Base-by-base conservation (phyloP, 2,329 filamentous ascomycete species). In the Dendryphion nanum region DNA sequence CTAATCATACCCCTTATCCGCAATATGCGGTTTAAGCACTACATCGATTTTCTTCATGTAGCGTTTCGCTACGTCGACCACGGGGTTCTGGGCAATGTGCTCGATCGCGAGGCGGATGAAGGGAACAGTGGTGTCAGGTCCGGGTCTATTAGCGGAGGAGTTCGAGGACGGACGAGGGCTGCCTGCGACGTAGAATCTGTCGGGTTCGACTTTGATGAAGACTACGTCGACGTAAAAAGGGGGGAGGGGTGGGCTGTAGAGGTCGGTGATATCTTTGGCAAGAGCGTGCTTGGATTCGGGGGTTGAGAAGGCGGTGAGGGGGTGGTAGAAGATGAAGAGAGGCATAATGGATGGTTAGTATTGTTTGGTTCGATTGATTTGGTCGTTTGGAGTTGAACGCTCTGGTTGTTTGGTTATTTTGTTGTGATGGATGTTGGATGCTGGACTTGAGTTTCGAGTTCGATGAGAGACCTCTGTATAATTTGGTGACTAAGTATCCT, bases 211-310 rank as follows among this genome's bases (percentile, higher is more conserved):
- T 3, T 53, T 43, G 36, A 66, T 51, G 57, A 71, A 73, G 35
- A 69, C 53, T 5, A 69, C 61, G 16, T 67, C 59, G 2, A 72
- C 69, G 44, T 72, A 73, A 50, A 73, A 72, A 13, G 63, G 57
- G 0, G 70, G 70, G 2, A 73, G 61, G 4, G 54, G 44, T 21
- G 53, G 43, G 5, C 43, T 48, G 51, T 72, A 75, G 42, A 72
- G 62, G 40, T 65, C 56, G 38, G 68, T 71, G 23, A 72, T 64
- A 42, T 59, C 54, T 38, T 55, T 44, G 18, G 63, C 52, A 3
- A 72, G 42, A 12, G 59, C 50, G 6, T 49, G 20, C 37, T 66
- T 68, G 5, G 53, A 46, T 3, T 40, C 45, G 1, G 44, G 37
- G 17, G 53, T 44, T 3, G 50, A 43, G 52, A 71, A 71, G 44